Conservation (phyloP, 805 yeast species). For the Sugiyamaella qingdaonensis region DNA sequence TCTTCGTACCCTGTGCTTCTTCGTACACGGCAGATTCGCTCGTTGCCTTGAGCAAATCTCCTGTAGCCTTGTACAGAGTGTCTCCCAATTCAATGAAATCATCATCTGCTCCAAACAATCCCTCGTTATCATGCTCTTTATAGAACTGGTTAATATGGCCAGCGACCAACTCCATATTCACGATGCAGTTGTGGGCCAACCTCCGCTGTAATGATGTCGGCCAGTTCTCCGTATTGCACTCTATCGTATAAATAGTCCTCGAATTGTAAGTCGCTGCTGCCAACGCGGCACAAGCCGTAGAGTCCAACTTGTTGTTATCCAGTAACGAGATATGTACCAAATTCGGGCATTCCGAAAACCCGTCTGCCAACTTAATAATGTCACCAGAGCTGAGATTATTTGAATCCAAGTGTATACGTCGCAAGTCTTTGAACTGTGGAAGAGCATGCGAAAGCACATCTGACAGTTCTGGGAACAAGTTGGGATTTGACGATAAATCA, state of each 20-base stretch:
- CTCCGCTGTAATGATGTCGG: constrained; percentile 63
- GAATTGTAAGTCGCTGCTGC: constrained; percentile 67
- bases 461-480: constrained; percentile 59
- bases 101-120: constrained; percentile 36
- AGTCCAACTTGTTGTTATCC: constrained; percentile 57
- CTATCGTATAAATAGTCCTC: constrained; percentile 60
- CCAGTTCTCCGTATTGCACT: constrained; percentile 58
- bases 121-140: constrained; percentile 36
- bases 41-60: constrained; percentile 15
- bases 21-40: constrained; percentile 8
- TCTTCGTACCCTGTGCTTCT: constrained; percentile 12
- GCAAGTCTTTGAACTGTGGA: constrained; percentile 62
- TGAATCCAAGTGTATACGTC: constrained; percentile 67
- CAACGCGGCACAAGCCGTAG: constrained; percentile 59
- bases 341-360: constrained; percentile 61
- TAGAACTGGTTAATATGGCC: constrained; percentile 27
- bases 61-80: constrained; percentile 24
- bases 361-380: constrained; percentile 57
- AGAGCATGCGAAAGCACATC: constrained; percentile 56
- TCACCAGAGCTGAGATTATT: constrained; percentile 56
- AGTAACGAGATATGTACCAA: constrained; percentile 65
- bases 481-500: constrained; percentile 69
- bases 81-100: constrained; percentile 27
- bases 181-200: constrained; percentile 74
- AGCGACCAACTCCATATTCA: constrained; percentile 48